These are phyloP conservation scores for Penicillium frequentans DNA, from an alignment of 2,329 filamentous ascomycete genomes.

Conservation along the genomic window DNA sequence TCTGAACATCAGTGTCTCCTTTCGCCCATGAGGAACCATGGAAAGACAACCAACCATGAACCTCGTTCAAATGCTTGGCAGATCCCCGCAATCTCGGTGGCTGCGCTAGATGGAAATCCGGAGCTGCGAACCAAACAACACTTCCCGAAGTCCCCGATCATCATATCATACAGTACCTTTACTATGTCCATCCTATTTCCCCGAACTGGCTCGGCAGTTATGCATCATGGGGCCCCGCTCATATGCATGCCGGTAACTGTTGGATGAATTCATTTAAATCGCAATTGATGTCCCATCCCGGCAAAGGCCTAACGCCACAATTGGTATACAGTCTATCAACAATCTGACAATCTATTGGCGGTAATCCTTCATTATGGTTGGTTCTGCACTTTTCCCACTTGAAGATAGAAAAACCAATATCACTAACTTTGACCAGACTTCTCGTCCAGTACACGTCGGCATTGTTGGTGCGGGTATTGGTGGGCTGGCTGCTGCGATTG, in stretches of 20 bases:
- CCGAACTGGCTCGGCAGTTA: not conserved
- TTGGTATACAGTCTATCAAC: not conserved
- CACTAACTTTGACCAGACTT: conserved; percentile 1
- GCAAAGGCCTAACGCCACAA: not conserved
- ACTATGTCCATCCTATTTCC: not conserved
- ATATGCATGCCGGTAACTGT: not conserved
- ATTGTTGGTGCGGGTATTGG: conserved; percentile 44
- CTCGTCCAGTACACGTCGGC: conserved; percentile 17
- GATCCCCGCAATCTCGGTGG: not conserved
- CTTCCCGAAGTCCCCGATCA: not conserved
- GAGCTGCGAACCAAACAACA: not conserved
- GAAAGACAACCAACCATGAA: not conserved
- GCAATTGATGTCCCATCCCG: not conserved
- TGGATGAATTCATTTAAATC: not conserved
- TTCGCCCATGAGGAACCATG: not conserved
- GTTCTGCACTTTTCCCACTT: not conserved
- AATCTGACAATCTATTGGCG: not conserved
- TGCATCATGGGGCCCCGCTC: not conserved
- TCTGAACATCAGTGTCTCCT: not conserved
- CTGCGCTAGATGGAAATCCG: not conserved
- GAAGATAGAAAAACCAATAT: not conserved
- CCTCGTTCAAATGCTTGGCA: not conserved
- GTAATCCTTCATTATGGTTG: not conserved
- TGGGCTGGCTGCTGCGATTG: conserved; percentile 46
- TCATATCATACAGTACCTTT: not conserved